A percentile compares a stretch with the other conserved stretches of the same genome.
Evolutionary conservation across 345 rosid species (phyloP).

Genomic region (Salix purpurea): DNA sequence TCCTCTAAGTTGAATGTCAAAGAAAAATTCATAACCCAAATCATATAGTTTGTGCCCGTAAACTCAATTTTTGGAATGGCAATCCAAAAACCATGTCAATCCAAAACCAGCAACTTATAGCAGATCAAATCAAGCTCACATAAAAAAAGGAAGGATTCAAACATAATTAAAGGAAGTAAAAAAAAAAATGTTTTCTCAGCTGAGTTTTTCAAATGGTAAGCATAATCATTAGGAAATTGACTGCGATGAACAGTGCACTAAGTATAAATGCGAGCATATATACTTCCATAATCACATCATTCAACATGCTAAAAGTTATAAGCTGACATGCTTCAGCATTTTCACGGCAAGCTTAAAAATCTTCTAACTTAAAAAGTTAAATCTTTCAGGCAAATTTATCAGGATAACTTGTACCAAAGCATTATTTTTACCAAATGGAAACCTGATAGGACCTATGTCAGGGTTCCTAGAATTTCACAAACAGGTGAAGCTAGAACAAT

Average conservation of each 20-base stretch:
- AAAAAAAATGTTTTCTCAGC: background rate
- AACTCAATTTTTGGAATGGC: too few species aligned
- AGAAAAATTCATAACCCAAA: too few species aligned
- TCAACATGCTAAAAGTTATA: background rate
- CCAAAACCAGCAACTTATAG: background rate
- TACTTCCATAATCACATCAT: too few species aligned
- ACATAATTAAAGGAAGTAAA: background rate
- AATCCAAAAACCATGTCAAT: background rate
- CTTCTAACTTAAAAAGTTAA: background rate
- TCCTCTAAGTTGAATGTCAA: too few species aligned
- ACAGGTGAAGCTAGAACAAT: background rate
- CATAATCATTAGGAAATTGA: background rate
- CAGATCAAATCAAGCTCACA: background rate
- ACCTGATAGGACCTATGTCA: too few species aligned
- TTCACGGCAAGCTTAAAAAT: too few species aligned
- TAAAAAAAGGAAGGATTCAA: background rate
- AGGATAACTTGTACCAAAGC: background rate
- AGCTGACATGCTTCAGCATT: background rate
- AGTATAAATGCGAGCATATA: too few species aligned
- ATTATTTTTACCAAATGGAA: background rate
- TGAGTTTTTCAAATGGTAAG: background rate
- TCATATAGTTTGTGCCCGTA: too few species aligned
- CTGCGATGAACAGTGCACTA: too few species aligned
- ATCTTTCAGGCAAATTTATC: background rate
- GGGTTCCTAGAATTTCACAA: background rate